These are phyloP conservation scores for Gossypium lobatum DNA, from an alignment of 441 rosid species.

Conservation along the genomic window DNA sequence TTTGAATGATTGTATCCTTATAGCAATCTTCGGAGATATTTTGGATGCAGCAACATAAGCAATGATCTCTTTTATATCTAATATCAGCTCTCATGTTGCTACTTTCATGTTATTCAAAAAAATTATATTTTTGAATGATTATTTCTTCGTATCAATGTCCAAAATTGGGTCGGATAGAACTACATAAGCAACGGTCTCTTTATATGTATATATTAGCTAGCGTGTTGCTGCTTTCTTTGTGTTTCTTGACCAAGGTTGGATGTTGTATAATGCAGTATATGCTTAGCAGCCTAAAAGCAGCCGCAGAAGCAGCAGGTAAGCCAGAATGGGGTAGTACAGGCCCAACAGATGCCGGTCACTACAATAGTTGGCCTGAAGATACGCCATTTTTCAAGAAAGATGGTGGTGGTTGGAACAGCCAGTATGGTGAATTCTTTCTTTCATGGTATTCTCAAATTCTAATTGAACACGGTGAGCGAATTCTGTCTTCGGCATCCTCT, in stretches of 20 bases:
- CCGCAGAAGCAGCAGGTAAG: slow-evolving; percentile 75
- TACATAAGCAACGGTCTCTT: no score
- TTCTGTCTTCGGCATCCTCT: slow-evolving; percentile 51
- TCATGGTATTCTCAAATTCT: slow-evolving; percentile 82
- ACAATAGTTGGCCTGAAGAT: slow-evolving; percentile 94
- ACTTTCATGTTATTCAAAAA: no score
- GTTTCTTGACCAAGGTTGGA: background rate
- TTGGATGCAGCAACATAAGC: no score
- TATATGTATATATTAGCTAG: no score
- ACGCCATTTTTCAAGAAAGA: slow-evolving; percentile 68
- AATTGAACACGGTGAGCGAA: slow-evolving; percentile 69
- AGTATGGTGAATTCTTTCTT: slow-evolving; percentile 80
- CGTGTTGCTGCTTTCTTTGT: background rate
- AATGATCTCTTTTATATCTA: no score
- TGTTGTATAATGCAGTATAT: slow-evolving; percentile 47
- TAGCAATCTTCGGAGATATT: no score
- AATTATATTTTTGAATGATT: no score
- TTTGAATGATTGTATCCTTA: no score
- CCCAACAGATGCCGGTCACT: slow-evolving; percentile 87
- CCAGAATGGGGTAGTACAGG: slow-evolving; percentile 89
- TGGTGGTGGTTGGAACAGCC: slow-evolving; percentile 68
- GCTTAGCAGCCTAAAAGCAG: slow-evolving; percentile 71
- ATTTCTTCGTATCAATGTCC: no score
- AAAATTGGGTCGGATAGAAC: no score
- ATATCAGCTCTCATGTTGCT: no score